phyloP scores from a whole-genome alignment of 1,284 basidiomycete genomes.

The Ceratobasidium sp. region DNA sequence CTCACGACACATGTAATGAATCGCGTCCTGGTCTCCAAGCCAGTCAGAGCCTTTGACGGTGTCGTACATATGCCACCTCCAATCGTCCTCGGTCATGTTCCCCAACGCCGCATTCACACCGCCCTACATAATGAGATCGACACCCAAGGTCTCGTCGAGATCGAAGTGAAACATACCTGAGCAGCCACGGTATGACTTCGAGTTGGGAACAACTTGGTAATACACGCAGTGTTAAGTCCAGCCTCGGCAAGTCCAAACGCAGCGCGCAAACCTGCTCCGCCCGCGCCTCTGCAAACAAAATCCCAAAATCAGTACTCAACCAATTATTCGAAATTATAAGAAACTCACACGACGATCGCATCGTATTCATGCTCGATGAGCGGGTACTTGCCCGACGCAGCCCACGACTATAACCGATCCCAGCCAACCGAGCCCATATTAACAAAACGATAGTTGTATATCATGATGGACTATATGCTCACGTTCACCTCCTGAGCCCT shows the following conservation, averaged over 20 bases:
- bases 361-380: slow-evolving; percentile 99
- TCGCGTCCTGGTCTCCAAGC: slow-evolving; percentile 99
- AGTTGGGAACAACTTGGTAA: slow-evolving; percentile 99
- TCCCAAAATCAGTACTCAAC: slow-evolving; percentile 34
- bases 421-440: too few species aligned
- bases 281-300: slow-evolving; percentile 81
- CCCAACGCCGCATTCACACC: slow-evolving; percentile 99
- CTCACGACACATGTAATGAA: slow-evolving; percentile 99
- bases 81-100: slow-evolving; percentile 99
- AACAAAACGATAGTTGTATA: too few species aligned
- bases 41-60: slow-evolving; percentile 99
- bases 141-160: not conserved
- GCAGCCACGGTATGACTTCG: slow-evolving; percentile 99
- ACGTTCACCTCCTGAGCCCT: slow-evolving; percentile 89
- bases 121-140: slow-evolving; percentile 68
- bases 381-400: slow-evolving; percentile 67
- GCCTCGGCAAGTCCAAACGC: slow-evolving; percentile 99
- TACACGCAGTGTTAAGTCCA: slow-evolving; percentile 98
- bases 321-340: slow-evolving; percentile 33
- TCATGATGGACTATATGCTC: too few species aligned
- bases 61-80: slow-evolving; percentile 99
- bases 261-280: slow-evolving; percentile 97
- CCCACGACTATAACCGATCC: slow-evolving; percentile 36
- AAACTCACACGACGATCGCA: slow-evolving; percentile 92
- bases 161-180: slow-evolving; percentile 71